Percentiles rank a stretch among this genome's conserved stretches.
phyloP scores from a whole-genome alignment of 108 stramenopile species.

The Cylindrotheca closterium region DNA sequence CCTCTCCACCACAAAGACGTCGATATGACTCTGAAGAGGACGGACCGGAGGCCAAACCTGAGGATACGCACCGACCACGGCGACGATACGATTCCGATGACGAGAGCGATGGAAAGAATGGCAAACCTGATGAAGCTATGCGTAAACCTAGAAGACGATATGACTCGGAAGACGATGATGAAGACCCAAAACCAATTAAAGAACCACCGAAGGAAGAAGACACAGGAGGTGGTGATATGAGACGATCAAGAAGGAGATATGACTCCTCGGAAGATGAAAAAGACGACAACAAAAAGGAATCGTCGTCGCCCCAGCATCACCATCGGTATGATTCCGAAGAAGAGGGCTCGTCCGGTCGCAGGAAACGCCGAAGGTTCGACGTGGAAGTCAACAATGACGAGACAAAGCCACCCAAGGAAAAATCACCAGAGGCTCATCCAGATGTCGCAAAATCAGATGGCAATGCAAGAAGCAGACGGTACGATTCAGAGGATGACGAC shows the following conservation, averaged over 20 bases:
- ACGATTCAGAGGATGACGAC: conserved; percentile 19
- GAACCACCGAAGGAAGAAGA: background rate
- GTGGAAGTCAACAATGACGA: background rate
- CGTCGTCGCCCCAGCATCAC: background rate
- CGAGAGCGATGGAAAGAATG: background rate
- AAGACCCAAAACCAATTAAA: background rate
- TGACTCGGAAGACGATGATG: conserved; percentile 24
- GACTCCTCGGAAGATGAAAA: background rate
- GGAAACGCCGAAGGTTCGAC: background rate
- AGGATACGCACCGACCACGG: background rate
- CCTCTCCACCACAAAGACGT: background rate
- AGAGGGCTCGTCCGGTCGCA: conserved; percentile 1
- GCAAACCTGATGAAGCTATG: background rate
- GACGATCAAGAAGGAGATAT: background rate
- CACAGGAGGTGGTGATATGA: background rate
- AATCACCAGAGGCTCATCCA: background rate
- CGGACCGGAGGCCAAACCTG: too few species aligned
- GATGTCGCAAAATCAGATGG: background rate
- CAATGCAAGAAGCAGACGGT: background rate
- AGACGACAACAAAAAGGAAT: conserved; percentile 1
- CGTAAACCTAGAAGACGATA: conserved; percentile 5
- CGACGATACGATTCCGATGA: background rate
- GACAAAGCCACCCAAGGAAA: background rate
- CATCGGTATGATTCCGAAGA: conserved; percentile 15
- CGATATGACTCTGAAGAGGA: conserved; percentile 15